Evolutionary conservation across 192 early-diverging fungal genomes (phyloP), one percentile per base, ranked within the genome.

Genomic region (Backusella macrospora): DNA sequence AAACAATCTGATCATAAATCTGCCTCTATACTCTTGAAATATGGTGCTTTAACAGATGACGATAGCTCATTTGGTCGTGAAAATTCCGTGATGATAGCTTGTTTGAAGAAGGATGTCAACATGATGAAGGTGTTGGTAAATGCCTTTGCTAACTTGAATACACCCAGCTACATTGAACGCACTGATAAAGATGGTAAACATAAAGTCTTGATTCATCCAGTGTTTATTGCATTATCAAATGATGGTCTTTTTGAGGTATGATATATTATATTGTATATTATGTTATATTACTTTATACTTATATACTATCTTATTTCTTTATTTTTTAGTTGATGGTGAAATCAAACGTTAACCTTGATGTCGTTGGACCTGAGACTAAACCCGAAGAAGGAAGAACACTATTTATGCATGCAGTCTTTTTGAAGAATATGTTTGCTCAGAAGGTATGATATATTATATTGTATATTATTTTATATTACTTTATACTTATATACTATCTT

Each of bases 71-170:
- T 48, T 21, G 70, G 59, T 14, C 62, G 80, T 38, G 46, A 62
- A 38, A 76, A 81, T 44, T 44, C 85, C 0, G 72, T 87, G 42
- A 55, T 85, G 78, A 38, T 48, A 29, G 85, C 86, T 6, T 72
- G 86, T 47, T 6, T 69, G 4, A 29, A 64, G 12, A 43, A 73
- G 0, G 64, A 62, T 9, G 4, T 62, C 16, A 34, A 52, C 6
- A 73, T 73, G 15, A 29, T 79, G 8, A 37, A 74, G 68, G 39
- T 71, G 40, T 45, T 72, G 13, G 23, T 72, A 43, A 12, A 52
- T 26, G 37, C 59, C 9, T 15, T 15, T 3, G 62, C 45, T 10
- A 44, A 72, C 14, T 34, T 72, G 23, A 12, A 72, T 38, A 47
- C 42, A 47, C 67, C 67, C 29, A 68, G 55, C 29, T 15, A 1